Conservation (phyloP, 1,284 basidiomycete species). For the Ustilago cynodontis region DNA sequence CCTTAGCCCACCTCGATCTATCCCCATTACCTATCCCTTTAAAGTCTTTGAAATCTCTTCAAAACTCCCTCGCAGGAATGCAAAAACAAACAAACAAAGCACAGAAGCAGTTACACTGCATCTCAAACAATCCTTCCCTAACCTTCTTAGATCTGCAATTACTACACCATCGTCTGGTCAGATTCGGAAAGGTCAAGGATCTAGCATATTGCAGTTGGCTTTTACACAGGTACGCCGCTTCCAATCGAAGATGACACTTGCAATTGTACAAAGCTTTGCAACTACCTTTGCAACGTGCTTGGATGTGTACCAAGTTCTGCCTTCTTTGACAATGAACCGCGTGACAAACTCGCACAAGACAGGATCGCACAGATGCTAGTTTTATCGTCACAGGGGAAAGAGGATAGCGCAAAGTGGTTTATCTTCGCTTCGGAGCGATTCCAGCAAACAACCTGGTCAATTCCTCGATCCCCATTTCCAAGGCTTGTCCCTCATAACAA, state of each 20-base stretch:
- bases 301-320: too few relatives aligned
- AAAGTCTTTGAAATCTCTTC: conserved; percentile 12
- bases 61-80: too few relatives aligned
- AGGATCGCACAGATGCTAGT: too few relatives aligned
- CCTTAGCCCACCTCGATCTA: conserved; percentile 7
- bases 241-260: background rate
- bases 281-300: too few relatives aligned
- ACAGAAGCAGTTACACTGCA: too few relatives aligned
- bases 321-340: too few relatives aligned
- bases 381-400: too few relatives aligned
- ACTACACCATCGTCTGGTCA: conserved; percentile 59
- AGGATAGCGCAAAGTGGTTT: too few relatives aligned
- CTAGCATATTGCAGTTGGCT: conserved; percentile 37
- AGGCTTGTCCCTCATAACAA: conserved; percentile 34
- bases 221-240: conserved; percentile 23
- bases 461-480: conserved; percentile 40
- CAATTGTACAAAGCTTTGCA: too few relatives aligned
- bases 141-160: conserved; percentile 57
- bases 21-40: conserved; percentile 24
- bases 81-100: too few relatives aligned
- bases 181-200: conserved; percentile 23
- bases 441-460: conserved; percentile 36
- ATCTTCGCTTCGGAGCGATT: conserved; percentile 20
- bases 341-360: too few relatives aligned
- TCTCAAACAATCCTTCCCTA: too few relatives aligned